phyloP scores from a whole-genome alignment of 2,329 filamentous ascomycete genomes.

The Stagonosporopsis vannaccii region DNA sequence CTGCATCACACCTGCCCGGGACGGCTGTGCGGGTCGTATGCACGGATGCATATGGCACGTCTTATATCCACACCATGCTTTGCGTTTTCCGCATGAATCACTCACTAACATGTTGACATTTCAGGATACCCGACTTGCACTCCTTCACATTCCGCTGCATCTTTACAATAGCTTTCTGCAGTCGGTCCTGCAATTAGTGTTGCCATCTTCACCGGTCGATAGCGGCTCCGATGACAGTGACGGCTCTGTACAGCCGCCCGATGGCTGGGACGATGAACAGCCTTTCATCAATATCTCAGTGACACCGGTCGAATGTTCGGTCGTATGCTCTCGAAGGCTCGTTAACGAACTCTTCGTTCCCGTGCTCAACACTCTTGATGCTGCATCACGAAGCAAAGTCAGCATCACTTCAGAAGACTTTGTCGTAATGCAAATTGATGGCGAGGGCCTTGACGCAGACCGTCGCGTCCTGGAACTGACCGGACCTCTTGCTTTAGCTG shows the following conservation, averaged over 20 bases:
- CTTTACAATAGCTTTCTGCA: constrained; percentile 82
- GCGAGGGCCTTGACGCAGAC: constrained; percentile 87
- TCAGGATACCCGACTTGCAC: constrained; percentile 84
- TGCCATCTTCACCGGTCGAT: constrained; percentile 63
- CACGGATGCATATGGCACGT: constrained; percentile 34
- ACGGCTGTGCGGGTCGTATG: constrained; percentile 37
- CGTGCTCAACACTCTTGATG: constrained; percentile 69
- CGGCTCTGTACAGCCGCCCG: constrained; percentile 44
- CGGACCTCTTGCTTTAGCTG: constrained; percentile 86
- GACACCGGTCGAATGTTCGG: constrained; percentile 89
- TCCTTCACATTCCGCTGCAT: constrained; percentile 88
- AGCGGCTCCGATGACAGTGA: constrained; percentile 32
- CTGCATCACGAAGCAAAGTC: constrained; percentile 56
- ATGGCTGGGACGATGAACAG: constrained; percentile 63
- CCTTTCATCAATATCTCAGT: constrained; percentile 93
- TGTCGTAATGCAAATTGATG: constrained; percentile 87
- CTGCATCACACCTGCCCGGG: constrained; percentile 34
- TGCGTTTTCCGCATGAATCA: constrained; percentile 1
- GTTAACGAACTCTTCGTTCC: constrained; percentile 79
- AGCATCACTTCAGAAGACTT: constrained; percentile 84
- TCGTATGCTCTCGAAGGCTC: constrained; percentile 83
- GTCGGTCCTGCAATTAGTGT: constrained; percentile 83
- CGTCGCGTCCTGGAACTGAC: constrained; percentile 91
- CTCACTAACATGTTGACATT: constrained; percentile 48
- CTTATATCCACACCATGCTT: constrained; percentile 31